These are phyloP conservation scores for Ophiostoma sp. DNA, from an alignment of 2,329 filamentous ascomycete species.

Conservation along the genomic window DNA sequence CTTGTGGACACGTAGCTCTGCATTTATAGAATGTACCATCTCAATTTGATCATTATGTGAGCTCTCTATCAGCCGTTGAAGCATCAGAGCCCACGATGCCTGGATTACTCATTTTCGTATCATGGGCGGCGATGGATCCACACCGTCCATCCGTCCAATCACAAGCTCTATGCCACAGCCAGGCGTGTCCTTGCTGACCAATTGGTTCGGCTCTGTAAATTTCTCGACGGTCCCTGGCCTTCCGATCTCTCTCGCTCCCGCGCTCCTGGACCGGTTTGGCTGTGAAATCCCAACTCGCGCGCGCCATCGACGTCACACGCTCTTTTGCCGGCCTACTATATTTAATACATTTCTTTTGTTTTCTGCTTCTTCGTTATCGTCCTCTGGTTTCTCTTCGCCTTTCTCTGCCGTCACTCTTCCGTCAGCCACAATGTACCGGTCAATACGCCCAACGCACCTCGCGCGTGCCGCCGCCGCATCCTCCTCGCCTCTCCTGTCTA, in stretches of 20 bases:
- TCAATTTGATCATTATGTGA: too few species aligned
- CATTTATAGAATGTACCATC: too few species aligned
- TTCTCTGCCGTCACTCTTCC: constrained; percentile 10
- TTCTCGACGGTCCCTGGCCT: constrained; percentile 17
- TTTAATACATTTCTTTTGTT: constrained; percentile 11
- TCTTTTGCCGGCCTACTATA: background rate
- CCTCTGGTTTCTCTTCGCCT: constrained; percentile 4
- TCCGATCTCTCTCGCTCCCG: background rate
- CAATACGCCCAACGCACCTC: constrained; percentile 43
- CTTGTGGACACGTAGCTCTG: too few species aligned
- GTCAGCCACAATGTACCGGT: constrained; percentile 45
- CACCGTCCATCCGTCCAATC: background rate
- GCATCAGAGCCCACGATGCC: background rate
- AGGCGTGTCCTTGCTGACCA: constrained; percentile 18
- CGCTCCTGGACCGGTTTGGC: background rate
- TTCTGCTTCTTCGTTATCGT: background rate
- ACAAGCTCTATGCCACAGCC: background rate
- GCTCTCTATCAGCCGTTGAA: too few species aligned
- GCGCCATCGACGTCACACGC: background rate
- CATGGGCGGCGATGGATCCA: background rate
- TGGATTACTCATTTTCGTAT: constrained; percentile 4
- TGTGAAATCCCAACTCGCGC: constrained; percentile 2
- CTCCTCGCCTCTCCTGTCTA: constrained; percentile 32
- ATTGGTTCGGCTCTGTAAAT: constrained; percentile 20
- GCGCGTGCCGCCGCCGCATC: constrained; percentile 34